Evolutionary conservation across 805 yeast genomes (phyloP), one percentile per base, ranked within the genome.

Genomic region (Candida koratica): DNA sequence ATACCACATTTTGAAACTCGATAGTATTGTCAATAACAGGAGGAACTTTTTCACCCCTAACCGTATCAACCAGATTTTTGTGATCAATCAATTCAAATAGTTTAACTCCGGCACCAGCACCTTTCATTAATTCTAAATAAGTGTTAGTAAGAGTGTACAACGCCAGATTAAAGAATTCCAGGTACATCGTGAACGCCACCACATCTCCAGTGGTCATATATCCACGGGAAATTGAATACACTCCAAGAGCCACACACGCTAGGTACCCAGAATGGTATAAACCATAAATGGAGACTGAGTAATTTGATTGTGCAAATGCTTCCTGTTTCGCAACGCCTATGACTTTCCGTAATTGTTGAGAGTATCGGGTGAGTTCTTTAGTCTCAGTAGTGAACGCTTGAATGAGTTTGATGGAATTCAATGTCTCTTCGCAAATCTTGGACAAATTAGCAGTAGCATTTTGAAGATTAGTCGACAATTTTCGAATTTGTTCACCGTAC

Each of bases 201-300:
- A 67, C 70, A 37, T 67, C 73, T 25, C 73, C 73, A 0, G 71
- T 64, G n/a, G 70, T 60, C 71, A 67, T 65, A 36, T 60, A 56
- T 2, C 70, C 72, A 24, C 57, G 54, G 32, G 65, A 48, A 32
- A 67, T 67, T 40, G 66, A 56, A 39, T 66, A 64, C 13, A 65
- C 63, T 5, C 73, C 73, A 31, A 65, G 49, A 2, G 69, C 67
- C 30, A 64, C 55, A 45, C 71, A 65, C 25, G 69, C 56, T 25
- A 66, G 53, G 43, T 67, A 67, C 1, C 71, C 71, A 3, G 67
- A 50, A 39, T 65, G 71, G 46, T 66, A 67, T 28, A 65, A 55
- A 22, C 63, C 44, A 47, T 67, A 67, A 34, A 65, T 66, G 12
- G 69, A 64, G 4, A 66, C 71, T 44, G 57, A 54, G 46, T 66